phyloP scores from a whole-genome alignment of 345 rosid genomes.

The Gossypium arboreum region DNA sequence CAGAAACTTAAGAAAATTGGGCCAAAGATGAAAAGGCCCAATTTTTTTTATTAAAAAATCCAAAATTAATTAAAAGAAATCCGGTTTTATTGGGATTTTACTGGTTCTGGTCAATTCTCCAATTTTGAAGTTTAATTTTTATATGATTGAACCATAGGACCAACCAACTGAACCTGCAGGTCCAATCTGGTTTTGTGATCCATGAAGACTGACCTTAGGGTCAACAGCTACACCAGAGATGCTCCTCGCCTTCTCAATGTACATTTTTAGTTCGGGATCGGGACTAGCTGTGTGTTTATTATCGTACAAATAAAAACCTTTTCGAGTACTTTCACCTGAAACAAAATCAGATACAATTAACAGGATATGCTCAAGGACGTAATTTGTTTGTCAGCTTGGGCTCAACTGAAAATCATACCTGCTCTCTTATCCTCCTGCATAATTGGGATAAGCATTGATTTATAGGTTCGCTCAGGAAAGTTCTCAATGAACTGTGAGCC shows the following conservation, averaged over 20 bases:
- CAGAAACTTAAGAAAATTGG: neutral
- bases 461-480: slow-evolving; percentile 80
- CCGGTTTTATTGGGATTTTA: neutral
- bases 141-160: neutral
- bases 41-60: neutral
- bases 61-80: neutral
- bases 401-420: slow-evolving; percentile 37
- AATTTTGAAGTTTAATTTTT: neutral
- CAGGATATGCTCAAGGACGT: neutral
- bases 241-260: slow-evolving; percentile 76
- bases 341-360: slow-evolving; percentile 6
- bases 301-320: slow-evolving; percentile 89
- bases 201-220: slow-evolving; percentile 50
- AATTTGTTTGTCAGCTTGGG: neutral
- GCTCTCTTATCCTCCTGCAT: slow-evolving; percentile 93
- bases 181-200: neutral
- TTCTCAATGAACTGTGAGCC: slow-evolving; percentile 69
- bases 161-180: neutral
- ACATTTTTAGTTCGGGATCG: slow-evolving; percentile 75
- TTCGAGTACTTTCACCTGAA: slow-evolving; percentile 75
- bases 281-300: slow-evolving; percentile 80
- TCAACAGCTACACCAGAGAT: slow-evolving; percentile 64
- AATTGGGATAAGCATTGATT: slow-evolving; percentile 75
- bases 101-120: neutral
- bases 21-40: neutral